Base-by-base conservation (phyloP, 2,329 filamentous ascomycete genomes). In the Epichloe brachyelytri region DNA sequence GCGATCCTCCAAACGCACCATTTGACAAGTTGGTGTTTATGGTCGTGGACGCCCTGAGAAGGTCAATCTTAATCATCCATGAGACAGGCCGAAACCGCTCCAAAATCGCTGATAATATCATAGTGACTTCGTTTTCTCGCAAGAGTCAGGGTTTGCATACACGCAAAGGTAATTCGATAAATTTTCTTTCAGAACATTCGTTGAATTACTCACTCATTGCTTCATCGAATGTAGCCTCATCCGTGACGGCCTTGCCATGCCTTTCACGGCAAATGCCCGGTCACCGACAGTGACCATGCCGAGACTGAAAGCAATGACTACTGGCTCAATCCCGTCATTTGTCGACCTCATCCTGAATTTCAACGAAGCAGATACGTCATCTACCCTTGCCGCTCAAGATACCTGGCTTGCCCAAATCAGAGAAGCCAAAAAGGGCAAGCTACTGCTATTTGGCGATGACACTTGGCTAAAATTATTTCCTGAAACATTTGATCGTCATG, bases 261-360 rank as follows among this genome's bases (percentile, higher is more conserved):
- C 93, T 3, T 98, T 95, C 65, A 98, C 93, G 34, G 91, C 91
- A 36, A 86, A 95, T 76, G 93, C 93, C 17, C 86, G 88, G n/a
- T 89, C 94, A 48, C 93, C 93, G 2, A 98, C 93, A 7, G 91
- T 98, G 55, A 98, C 93, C 17, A 97, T 98, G 93, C 93, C 93
- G 41, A 83, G 91, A 55, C 83, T 98, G 61, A 98, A 98, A 71
- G 89, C 93, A 46, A 89, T 98, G 56, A 98, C 93, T 1, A 97
- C 93, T 1, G 93, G 93, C 54, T 96, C 91, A 2, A 93, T 95
- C n/a, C 93, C 93, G 3, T 97, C 91, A 2, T 98, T 98, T 66
- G 80, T 97, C 54, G 93, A 98, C 66, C 85, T 96, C 15, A 95
- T 98, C 55, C 77, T 98, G 53, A 98, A 97, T 63, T 88, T 98